Conservation (phyloP, 2,329 filamentous ascomycete species). For the Clarireedia homoeocarpa region DNA sequence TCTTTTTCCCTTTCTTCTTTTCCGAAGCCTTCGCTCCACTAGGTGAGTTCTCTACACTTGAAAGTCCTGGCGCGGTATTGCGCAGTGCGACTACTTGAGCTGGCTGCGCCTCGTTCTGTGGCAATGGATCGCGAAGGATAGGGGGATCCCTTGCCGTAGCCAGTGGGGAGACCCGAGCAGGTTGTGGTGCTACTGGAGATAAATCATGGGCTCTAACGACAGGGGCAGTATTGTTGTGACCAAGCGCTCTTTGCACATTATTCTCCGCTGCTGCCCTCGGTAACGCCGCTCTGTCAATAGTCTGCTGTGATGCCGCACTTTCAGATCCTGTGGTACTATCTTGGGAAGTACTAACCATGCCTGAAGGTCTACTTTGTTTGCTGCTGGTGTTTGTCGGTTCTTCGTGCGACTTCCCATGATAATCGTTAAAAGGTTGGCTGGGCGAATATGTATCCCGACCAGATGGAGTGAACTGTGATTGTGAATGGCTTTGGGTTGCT, state of each 20-base stretch:
- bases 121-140: slow-evolving; percentile 21
- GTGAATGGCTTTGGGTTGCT: slow-evolving; percentile 18
- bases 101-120: slow-evolving; percentile 29
- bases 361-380: slow-evolving; percentile 1
- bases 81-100: slow-evolving; percentile 52
- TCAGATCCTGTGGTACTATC: slow-evolving; percentile 2
- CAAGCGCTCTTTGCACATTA: slow-evolving; percentile 34
- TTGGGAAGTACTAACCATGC: slow-evolving; percentile 10
- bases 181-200: slow-evolving; percentile 66
- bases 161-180: slow-evolving; percentile 58
- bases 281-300: slow-evolving; percentile 30
- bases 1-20: slow-evolving; percentile 49
- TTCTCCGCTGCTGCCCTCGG: slow-evolving; percentile 31
- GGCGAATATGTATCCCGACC: background rate
- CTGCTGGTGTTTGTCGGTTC: background rate
- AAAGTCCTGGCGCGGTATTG: slow-evolving; percentile 37
- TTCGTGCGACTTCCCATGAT: background rate
- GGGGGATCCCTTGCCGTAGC: slow-evolving; percentile 35
- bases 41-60: slow-evolving; percentile 54
- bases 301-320: slow-evolving; percentile 20
- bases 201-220: slow-evolving; percentile 67
- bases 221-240: slow-evolving; percentile 42
- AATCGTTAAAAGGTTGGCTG: slow-evolving; percentile 2
- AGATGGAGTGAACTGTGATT: slow-evolving; percentile 10
- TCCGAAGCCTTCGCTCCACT: slow-evolving; percentile 37